Base-by-base conservation (phyloP, 768 basidiomycete genomes). In the Polyporus arcularius region DNA sequence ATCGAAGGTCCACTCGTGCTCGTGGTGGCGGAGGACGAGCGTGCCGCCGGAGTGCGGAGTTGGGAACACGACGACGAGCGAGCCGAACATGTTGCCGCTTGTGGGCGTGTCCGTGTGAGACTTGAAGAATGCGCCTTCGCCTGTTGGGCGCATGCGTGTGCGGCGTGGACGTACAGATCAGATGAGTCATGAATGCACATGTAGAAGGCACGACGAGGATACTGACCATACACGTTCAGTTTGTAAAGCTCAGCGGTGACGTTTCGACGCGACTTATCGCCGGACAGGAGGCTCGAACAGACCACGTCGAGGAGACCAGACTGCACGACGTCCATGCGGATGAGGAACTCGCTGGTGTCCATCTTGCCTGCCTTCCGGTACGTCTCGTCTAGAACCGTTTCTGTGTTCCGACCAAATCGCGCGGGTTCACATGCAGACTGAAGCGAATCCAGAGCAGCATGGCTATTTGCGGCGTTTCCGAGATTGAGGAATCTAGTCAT, bases 61-160 rank as follows among this genome's bases (percentile, higher is more conserved):
- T 15, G 83, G 83, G 52, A 82, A 75, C n/a, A 80, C 74, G 38
- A 84, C 63, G 1, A 84, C 78, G 9, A 86, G 74, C 1, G 83
- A 83, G 1, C 80, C 83, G 40, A 85, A 79, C 77, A 84, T 83
- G 30, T 65, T 64, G 8, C 73, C 70, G 8, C 70, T 65, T 8
- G 78, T 76, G 5, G 80, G 81, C 0, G 82, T 82, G 58, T 83
- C 84, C 43, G 77, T 73, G 62, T 83, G 83, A 0, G 78, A 42
- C 63, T 81, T 82, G 74, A 83, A 84, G 65, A 81, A 83, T 0
- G 75, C 75, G 10, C 72, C 81, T 48, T 74, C 65, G 1, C 73
- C 80, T 80, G 52, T 41, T 9, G 2, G 14, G 16, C 4, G 8
- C 40, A 5, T 16, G 15, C 43, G 15, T 18, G 26, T 21, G 18